These are phyloP conservation scores for Mollisia scopiformis DNA, from an alignment of 2,329 filamentous ascomycete species.

Conservation along the genomic window DNA sequence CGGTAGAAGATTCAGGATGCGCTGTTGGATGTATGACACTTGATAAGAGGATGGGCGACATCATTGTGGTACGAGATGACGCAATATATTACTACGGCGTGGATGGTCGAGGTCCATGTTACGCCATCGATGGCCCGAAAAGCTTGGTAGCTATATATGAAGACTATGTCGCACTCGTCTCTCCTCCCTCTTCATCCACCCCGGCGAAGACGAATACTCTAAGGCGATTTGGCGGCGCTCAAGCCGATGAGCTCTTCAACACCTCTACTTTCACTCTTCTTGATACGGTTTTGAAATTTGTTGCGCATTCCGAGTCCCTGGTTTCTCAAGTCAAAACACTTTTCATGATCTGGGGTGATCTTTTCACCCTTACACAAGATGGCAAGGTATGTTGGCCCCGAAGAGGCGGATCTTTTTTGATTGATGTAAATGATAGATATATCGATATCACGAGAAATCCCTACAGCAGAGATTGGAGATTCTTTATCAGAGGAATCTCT, in stretches of 20 bases:
- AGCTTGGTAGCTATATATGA: constrained; percentile 77
- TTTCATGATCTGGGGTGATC: constrained; percentile 86
- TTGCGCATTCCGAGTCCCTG: constrained; percentile 86
- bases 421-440: constrained; percentile 63
- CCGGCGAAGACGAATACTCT: constrained; percentile 56
- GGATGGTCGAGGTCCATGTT: constrained; percentile 83
- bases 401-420: constrained; percentile 12
- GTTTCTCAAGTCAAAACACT: constrained; percentile 78
- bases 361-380: constrained; percentile 89
- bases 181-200: constrained; percentile 65
- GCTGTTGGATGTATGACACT: constrained; percentile 94
- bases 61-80: constrained; percentile 92
- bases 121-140: constrained; percentile 90
- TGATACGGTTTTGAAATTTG: constrained; percentile 88
- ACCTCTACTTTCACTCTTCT: constrained; percentile 87
- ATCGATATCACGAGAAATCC: constrained; percentile 87
- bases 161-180: constrained; percentile 86
- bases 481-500: constrained; percentile 91
- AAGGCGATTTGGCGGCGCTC: constrained; percentile 71
- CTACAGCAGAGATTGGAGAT: constrained; percentile 91
- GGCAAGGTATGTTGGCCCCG: constrained; percentile 68
- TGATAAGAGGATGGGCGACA: constrained; percentile 77
- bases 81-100: constrained; percentile 92
- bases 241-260: constrained; percentile 79
- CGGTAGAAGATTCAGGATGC: constrained; percentile 87